Base-by-base conservation (phyloP, 1,284 basidiomycete species). In the Mycosarcoma mackinlayi region DNA sequence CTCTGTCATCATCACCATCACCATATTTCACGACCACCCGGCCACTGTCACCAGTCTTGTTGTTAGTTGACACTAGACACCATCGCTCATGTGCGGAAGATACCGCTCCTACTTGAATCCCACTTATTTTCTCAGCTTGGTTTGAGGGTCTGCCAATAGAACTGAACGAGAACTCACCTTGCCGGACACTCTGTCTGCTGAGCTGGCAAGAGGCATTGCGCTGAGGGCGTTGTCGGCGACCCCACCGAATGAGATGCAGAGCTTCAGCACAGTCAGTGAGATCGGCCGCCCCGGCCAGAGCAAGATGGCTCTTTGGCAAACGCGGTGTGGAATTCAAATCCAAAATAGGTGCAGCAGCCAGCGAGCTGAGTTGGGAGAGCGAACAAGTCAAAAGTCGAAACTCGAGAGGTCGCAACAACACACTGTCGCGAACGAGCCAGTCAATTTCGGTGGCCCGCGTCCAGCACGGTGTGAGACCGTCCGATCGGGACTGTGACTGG, bases 31-130 rank as follows among this genome's bases (percentile, higher is more conserved):
- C 14, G n/a, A 11, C 18, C 34, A 52, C 50, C 35, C 30, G 28
- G 49, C 50, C 33, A 34, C 30, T 10, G 34, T 2, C n/a, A 24
- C 28, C 27, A 35, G 42, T 42, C 41, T 19, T 11, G 37, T 30
- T 23, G 25, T 30, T 31, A 38, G 27, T 47, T 48, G 45, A 62
- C 46, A 44, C 46, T 58, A 58, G 50, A 64, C 55, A 50, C 54
- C 61, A 54, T 64, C 40, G 55, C 54, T 49, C 33, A 41, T 52
- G 35, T 54, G 61, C 55, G 61, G 54, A 57, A 44, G 55, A 45
- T 52, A 53, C 61, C 61, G 61, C 61, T 55, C 21, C 31, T 41
- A 39, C 6, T 39, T 54, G 61, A 58, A 64, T 49, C 37, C 24
- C 45, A 41, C 13, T 51, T 47, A 40, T 44, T 51, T 39, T 46